Conservation (phyloP, 2,329 filamentous ascomycete genomes). For the Metarhizium robertsii region DNA sequence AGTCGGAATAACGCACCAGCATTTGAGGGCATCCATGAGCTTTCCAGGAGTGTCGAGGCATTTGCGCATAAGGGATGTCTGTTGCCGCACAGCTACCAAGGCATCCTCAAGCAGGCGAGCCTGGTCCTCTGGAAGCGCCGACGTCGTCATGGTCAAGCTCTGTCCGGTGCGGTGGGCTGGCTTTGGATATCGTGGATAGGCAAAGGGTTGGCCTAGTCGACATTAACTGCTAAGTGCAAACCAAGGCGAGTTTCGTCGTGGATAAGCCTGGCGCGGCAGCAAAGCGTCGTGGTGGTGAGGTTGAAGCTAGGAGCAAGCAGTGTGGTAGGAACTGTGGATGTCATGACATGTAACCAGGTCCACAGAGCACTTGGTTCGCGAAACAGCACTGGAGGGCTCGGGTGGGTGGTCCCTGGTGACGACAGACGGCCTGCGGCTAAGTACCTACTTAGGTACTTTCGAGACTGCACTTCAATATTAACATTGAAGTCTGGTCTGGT, state of each 20-base stretch:
- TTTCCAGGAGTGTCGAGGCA: constrained; percentile 95
- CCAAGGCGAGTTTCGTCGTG: neutral
- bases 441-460: too few relatives aligned
- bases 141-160: constrained; percentile 34
- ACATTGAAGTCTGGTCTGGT: too few relatives aligned
- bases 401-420: constrained; percentile 2
- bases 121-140: constrained; percentile 66
- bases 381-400: neutral
- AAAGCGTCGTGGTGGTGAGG: neutral
- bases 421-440: neutral
- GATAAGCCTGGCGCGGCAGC: neutral
- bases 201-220: constrained; percentile 13
- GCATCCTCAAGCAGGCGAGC: constrained; percentile 96
- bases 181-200: constrained; percentile 12
- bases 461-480: too few relatives aligned
- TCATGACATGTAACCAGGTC: neutral
- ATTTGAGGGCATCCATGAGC: constrained; percentile 99
- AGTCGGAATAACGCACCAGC: constrained; percentile 63
- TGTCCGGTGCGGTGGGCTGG: constrained; percentile 20
- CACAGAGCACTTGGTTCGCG: neutral
- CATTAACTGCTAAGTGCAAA: constrained; percentile 12
- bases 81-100: constrained; percentile 89
- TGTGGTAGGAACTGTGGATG: neutral
- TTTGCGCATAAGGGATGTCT: constrained; percentile 94
- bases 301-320: neutral